Evolutionary conservation across 1,139 yeast genomes (phyloP).

Genomic region (Yamadazyma blattariae): DNA sequence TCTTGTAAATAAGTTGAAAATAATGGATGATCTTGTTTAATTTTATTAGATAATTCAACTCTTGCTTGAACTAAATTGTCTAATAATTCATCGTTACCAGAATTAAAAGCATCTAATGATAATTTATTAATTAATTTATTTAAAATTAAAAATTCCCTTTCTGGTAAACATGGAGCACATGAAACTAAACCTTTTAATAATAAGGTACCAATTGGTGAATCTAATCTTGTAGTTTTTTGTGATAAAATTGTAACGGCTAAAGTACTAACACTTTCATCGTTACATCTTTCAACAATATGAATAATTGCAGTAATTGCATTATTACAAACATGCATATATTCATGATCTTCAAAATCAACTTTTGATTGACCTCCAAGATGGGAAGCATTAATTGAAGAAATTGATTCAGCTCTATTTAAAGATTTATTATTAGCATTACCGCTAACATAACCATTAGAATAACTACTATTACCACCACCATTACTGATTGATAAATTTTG

Average conservation of each 20-base stretch:
- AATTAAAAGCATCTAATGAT: conserved; percentile 32
- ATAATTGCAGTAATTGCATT: conserved; percentile 74
- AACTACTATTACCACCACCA: no score
- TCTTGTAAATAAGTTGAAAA: conserved; percentile 63
- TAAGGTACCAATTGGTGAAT: conserved; percentile 35
- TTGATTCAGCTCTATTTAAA: conserved; percentile 9
- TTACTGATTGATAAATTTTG: conserved; percentile 13
- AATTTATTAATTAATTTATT: conserved; percentile 46
- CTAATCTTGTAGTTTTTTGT: conserved; percentile 63
- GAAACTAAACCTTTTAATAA: conserved; percentile 56
- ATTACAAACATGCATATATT: conserved; percentile 39
- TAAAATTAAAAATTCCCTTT: conserved; percentile 55
- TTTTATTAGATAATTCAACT: conserved; percentile 47
- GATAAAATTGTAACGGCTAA: conserved; percentile 79
- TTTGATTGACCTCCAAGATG: conserved; percentile 4
- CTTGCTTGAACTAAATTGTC: conserved; percentile 47
- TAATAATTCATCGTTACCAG: conserved; percentile 30
- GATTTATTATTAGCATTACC: conserved; percentile 5
- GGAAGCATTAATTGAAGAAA: conserved; percentile 6
- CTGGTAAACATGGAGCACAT: conserved; percentile 58
- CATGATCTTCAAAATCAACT: conserved; percentile 27
- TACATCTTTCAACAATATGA: conserved; percentile 65
- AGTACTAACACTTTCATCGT: conserved; percentile 75
- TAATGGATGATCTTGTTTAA: conserved; percentile 40
- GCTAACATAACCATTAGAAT: no score